Percentiles rank a stretch among this genome's conserved stretches.
These are phyloP conservation scores for Tetracentron sinense DNA, from an alignment of 164 flowering plant genomes.

Conservation along the genomic window DNA sequence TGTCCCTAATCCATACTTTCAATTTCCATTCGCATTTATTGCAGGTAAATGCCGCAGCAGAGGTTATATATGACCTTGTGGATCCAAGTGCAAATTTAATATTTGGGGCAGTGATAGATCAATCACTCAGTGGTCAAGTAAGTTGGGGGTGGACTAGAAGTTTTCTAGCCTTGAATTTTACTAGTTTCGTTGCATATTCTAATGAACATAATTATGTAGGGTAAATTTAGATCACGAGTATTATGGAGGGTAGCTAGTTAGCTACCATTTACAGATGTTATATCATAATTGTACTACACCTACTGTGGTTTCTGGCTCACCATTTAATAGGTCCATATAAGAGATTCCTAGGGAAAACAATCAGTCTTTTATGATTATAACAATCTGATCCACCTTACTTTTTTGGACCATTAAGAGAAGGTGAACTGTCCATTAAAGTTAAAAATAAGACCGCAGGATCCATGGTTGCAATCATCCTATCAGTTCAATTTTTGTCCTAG, in stretches of 20 bases:
- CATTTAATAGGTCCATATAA: not conserved
- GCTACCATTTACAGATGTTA: not conserved
- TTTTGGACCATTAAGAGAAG: no score
- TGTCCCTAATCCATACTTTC: not conserved
- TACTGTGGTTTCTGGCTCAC: not conserved
- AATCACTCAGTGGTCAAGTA: constrained; percentile 81
- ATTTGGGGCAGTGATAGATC: constrained; percentile 94
- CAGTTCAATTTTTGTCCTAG: no score
- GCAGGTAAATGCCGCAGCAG: constrained; percentile 96
- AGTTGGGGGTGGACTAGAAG: constrained; percentile 15
- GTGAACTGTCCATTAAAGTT: no score
- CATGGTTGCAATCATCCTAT: no score
- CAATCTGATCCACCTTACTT: no score
- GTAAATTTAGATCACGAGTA: not conserved
- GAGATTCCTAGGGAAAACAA: no score
- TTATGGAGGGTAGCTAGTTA: not conserved
- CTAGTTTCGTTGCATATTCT: not conserved
- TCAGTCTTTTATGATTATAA: no score
- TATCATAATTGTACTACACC: not conserved
- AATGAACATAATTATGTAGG: not conserved
- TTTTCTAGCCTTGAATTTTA: not conserved
- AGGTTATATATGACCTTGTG: constrained; percentile 88
- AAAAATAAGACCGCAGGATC: no score
- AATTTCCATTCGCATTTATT: constrained; percentile 12
- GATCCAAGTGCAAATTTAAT: constrained; percentile 92